Evolutionary conservation across 768 basidiomycete species (phyloP).

Genomic region (Lactarius deliciosus): DNA sequence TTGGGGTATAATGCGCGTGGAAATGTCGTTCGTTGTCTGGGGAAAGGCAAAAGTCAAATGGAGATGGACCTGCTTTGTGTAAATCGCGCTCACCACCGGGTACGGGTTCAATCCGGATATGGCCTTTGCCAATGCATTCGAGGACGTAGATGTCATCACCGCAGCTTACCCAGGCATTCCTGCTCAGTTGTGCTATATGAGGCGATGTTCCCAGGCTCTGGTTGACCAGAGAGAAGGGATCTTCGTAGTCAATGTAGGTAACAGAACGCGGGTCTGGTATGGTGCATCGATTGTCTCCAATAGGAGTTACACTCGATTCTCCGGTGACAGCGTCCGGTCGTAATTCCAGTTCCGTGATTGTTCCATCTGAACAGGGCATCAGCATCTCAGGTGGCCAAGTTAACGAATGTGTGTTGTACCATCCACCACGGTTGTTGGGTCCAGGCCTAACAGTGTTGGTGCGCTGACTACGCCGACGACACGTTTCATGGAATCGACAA

Average conservation of each 20-base stretch:
- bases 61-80: neutral
- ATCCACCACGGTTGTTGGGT: constrained; percentile 66
- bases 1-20: constrained; percentile 54
- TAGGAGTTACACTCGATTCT: constrained; percentile 27
- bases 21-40: constrained; percentile 38
- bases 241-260: constrained; percentile 73
- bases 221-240: constrained; percentile 63
- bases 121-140: constrained; percentile 70
- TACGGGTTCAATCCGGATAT: constrained; percentile 58
- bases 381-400: constrained; percentile 8
- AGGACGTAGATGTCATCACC: constrained; percentile 70
- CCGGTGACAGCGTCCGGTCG: constrained; percentile 35
- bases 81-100: constrained; percentile 1
- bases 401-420: constrained; percentile 41
- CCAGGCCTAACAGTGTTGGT: constrained; percentile 84
- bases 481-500: constrained; percentile 73
- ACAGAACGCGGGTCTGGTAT: constrained; percentile 60
- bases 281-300: constrained; percentile 23
- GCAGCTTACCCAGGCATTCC: constrained; percentile 77
- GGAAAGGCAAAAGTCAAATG: neutral
- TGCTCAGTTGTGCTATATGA: constrained; percentile 54
- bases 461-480: constrained; percentile 71
- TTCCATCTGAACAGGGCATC: constrained; percentile 46
- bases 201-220: constrained; percentile 48
- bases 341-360: constrained; percentile 47